Percentiles rank a stretch among this genome's conserved stretches.
These are phyloP conservation scores for Piloderma croceum DNA, from an alignment of 768 basidiomycete genomes.

Conservation along the genomic window DNA sequence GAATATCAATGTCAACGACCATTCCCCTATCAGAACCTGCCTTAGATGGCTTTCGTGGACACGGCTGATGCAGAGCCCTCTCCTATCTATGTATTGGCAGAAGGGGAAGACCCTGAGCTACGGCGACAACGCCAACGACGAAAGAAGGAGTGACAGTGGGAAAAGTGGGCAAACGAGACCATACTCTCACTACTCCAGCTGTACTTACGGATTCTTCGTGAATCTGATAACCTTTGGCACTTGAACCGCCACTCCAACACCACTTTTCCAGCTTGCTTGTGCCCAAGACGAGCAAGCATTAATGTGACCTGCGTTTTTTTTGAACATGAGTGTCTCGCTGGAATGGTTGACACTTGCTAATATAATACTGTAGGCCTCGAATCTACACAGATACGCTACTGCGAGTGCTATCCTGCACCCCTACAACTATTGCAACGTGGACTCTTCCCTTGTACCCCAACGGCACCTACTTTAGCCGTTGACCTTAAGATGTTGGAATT, in stretches of 20 bases:
- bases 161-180: background rate
- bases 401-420: conserved; percentile 11
- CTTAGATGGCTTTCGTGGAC: no score
- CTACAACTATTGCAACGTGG: conserved; percentile 21
- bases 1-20: no score
- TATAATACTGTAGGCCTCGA: conserved; percentile 4
- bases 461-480: conserved; percentile 26
- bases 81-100: no score
- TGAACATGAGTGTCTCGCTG: background rate
- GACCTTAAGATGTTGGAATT: conserved; percentile 27
- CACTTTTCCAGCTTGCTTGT: background rate
- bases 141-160: background rate
- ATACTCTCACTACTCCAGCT: background rate
- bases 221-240: background rate
- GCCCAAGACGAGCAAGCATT: background rate
- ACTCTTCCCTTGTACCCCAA: conserved; percentile 25
- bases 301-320: background rate
- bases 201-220: background rate
- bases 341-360: background rate
- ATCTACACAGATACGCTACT: conserved; percentile 6
- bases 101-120: no score
- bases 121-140: no score
- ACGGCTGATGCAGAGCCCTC: no score
- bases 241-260: background rate
- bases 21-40: no score